A percentile compares a stretch with the other conserved stretches of the same genome.
Evolutionary conservation across 257 asterid species (phyloP).

Genomic region (Solanum rostratum): DNA sequence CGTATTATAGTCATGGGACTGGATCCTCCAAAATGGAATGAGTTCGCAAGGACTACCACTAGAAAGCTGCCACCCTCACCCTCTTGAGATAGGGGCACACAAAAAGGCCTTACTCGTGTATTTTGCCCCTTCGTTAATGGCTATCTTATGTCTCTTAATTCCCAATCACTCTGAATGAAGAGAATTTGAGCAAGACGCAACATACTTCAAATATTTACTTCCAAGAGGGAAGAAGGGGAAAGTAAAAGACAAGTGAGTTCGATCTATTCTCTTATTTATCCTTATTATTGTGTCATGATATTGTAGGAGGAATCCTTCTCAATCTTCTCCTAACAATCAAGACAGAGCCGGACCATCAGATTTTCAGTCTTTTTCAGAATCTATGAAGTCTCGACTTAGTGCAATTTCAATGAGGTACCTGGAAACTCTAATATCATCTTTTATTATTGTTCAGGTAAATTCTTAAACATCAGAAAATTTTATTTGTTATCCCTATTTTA

Average conservation of each 20-base stretch:
- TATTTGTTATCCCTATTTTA: background rate
- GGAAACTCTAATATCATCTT: background rate
- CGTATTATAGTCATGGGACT: background rate
- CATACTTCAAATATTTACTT: background rate
- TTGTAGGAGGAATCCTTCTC: slow-evolving; percentile 39
- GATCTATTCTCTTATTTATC: background rate
- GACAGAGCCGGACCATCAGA: slow-evolving; percentile 86
- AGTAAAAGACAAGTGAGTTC: background rate
- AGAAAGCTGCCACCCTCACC: background rate
- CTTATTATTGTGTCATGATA: background rate
- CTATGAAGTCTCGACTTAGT: slow-evolving; percentile 62
- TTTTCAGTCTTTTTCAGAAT: slow-evolving; percentile 63
- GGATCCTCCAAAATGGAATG: background rate
- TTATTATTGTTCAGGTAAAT: background rate
- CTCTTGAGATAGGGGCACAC: background rate
- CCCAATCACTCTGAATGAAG: background rate
- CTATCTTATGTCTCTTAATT: background rate
- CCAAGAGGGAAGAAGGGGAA: background rate
- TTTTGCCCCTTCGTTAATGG: background rate
- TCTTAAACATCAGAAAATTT: background rate
- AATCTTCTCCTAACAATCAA: slow-evolving; percentile 47
- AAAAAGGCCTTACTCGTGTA: background rate
- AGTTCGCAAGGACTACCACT: background rate
- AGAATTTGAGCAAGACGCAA: background rate
- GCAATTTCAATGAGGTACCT: slow-evolving; percentile 66